phyloP scores from a whole-genome alignment of 2,329 filamentous ascomycete genomes.

The Colletotrichum sojae region DNA sequence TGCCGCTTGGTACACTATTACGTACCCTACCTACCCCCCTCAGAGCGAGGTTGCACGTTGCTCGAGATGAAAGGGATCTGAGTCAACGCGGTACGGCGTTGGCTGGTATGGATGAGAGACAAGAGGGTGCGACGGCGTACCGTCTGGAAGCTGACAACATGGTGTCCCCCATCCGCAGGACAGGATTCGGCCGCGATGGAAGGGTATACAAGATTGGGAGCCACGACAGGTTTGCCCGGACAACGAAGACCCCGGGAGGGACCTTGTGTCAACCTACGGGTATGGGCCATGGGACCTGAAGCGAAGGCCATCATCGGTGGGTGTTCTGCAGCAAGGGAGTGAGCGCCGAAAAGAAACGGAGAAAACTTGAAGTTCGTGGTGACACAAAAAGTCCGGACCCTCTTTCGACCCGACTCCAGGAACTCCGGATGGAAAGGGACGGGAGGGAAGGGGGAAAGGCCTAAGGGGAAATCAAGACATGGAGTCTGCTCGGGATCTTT shows the following conservation, averaged over 20 bases:
- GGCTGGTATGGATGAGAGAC: constrained; percentile 37
- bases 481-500: neutral
- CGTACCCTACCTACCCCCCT: neutral
- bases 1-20: neutral
- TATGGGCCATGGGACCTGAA: neutral
- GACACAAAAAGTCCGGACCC: constrained; percentile 8
- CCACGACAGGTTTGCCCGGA: constrained; percentile 16
- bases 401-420: neutral
- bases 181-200: neutral
- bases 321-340: constrained; percentile 15
- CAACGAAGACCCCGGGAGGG: constrained; percentile 23
- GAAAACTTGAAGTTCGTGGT: constrained; percentile 6
- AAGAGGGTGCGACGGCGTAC: constrained; percentile 22
- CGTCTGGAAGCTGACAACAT: constrained; percentile 15
- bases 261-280: neutral
- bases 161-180: constrained; percentile 16
- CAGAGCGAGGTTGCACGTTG: constrained; percentile 10
- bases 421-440: constrained; percentile 4
- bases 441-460: too few species aligned
- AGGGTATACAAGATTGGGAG: constrained; percentile 16
- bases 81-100: constrained; percentile 19
- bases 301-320: too few species aligned
- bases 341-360: constrained; percentile 26
- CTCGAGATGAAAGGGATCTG: constrained; percentile 30
- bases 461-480: constrained; percentile 21